Conservation (phyloP, 2,329 filamentous ascomycete genomes). For the Colletotrichum eleusines region DNA sequence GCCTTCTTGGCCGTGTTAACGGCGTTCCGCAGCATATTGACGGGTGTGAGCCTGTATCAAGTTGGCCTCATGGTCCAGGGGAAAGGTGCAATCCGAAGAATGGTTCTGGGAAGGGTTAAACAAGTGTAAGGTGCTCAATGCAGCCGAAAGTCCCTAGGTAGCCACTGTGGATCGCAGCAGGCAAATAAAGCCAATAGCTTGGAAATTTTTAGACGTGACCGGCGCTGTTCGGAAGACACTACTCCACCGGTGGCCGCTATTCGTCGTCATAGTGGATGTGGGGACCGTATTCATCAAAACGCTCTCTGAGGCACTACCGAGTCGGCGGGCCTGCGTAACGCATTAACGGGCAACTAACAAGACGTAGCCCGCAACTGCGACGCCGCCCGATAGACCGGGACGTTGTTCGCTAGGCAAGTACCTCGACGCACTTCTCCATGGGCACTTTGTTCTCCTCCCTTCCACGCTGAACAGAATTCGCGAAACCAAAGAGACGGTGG, state of each 20-base stretch:
- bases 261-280: conserved; percentile 39
- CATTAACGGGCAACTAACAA: conserved; percentile 35
- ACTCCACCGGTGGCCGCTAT: conserved; percentile 31
- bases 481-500: conserved; percentile 25
- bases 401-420: conserved; percentile 31
- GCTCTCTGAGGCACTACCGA: conserved; percentile 24
- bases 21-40: conserved; percentile 64
- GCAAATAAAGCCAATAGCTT: conserved; percentile 17
- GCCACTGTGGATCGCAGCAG: conserved; percentile 28
- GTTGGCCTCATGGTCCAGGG: conserved; percentile 4
- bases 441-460: conserved; percentile 36
- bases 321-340: conserved; percentile 23
- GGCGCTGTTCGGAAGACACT: conserved; percentile 12
- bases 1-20: conserved; percentile 67
- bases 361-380: conserved; percentile 1
- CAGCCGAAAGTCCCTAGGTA: neutral
- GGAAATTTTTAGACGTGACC: conserved; percentile 30
- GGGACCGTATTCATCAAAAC: conserved; percentile 37
- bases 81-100: neutral
- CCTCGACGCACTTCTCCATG: conserved; percentile 15
- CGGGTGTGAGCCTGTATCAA: neutral
- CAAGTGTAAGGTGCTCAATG: neutral
- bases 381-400: conserved; percentile 15
- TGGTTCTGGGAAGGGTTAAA: conserved; percentile 4
- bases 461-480: conserved; percentile 28